Evolutionary conservation across 2,329 filamentous ascomycete species (phyloP).

Genomic region (Myriosclerotinia duriaeana): DNA sequence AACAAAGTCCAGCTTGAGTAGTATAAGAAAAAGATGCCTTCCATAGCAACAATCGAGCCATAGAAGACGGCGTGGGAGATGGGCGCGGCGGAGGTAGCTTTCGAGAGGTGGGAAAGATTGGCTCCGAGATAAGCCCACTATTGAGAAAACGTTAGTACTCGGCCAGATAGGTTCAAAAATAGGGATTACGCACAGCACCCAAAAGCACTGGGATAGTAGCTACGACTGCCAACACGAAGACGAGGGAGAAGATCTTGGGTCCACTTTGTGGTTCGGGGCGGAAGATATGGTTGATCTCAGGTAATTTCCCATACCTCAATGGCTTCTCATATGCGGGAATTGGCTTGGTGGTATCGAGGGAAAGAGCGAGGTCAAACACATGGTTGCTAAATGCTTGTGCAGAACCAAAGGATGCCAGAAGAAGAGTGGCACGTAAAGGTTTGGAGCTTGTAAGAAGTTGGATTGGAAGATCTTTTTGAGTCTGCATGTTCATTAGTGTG

Average conservation of each 20-base stretch:
- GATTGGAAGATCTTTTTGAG: slow-evolving; percentile 82
- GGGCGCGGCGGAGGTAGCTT: slow-evolving; percentile 74
- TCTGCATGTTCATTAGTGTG: slow-evolving; percentile 51
- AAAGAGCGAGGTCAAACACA: slow-evolving; percentile 71
- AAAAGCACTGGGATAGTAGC: slow-evolving; percentile 73
- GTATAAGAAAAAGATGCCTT: slow-evolving; percentile 92
- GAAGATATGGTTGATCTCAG: slow-evolving; percentile 92
- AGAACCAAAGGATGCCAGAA: slow-evolving; percentile 83
- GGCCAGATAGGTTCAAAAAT: neutral
- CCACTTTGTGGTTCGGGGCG: slow-evolving; percentile 75
- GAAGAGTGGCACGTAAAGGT: slow-evolving; percentile 74
- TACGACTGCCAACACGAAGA: slow-evolving; percentile 72
- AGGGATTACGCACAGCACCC: slow-evolving; percentile 57
- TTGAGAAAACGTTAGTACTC: slow-evolving; percentile 30
- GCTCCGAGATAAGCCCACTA: slow-evolving; percentile 81
- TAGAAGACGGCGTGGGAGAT: slow-evolving; percentile 83
- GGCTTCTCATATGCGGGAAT: slow-evolving; percentile 63
- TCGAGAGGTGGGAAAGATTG: slow-evolving; percentile 74
- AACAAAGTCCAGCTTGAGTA: slow-evolving; percentile 91
- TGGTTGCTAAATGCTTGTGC: slow-evolving; percentile 65
- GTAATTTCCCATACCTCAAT: slow-evolving; percentile 77
- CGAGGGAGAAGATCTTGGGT: slow-evolving; percentile 72
- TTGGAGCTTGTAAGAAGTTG: slow-evolving; percentile 70
- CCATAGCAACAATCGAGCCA: slow-evolving; percentile 81
- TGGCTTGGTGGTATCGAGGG: slow-evolving; percentile 61